Conservation (phyloP, 1,139 yeast species). For the Sugiyamaella grinbergsii region DNA sequence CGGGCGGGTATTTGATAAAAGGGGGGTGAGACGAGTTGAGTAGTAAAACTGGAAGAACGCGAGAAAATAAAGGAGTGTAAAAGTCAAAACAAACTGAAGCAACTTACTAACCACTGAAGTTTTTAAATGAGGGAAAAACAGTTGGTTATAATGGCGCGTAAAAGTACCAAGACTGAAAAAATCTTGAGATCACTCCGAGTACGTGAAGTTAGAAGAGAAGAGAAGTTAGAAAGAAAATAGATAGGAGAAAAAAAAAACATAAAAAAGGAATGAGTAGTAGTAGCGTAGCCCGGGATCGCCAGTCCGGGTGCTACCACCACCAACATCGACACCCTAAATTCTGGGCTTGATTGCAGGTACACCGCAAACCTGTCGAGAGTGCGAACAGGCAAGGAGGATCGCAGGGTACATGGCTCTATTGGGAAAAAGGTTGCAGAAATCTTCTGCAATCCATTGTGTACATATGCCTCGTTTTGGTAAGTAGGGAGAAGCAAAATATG, state of each 20-base stretch:
- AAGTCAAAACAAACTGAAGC: background rate
- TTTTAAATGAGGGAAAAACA: conserved; percentile 14
- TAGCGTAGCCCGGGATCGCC: background rate
- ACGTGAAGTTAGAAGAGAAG: conserved; percentile 5
- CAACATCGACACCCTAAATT: too few species aligned
- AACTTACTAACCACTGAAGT: conserved; percentile 1
- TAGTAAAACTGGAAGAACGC: background rate
- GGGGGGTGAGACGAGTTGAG: background rate
- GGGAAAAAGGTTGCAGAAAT: background rate
- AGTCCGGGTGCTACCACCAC: too few species aligned
- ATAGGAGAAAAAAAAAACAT: background rate
- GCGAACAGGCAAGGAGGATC: background rate
- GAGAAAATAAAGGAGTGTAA: background rate
- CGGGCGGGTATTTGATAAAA: background rate
- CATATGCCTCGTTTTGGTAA: conserved; percentile 5
- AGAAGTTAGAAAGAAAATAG: background rate
- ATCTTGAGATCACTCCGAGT: background rate
- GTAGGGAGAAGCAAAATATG: background rate
- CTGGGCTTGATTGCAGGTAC: background rate
- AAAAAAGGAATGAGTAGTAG: background rate
- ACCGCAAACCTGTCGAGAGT: background rate
- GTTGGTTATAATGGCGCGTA: conserved; percentile 7
- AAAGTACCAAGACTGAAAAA: background rate
- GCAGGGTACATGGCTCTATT: background rate
- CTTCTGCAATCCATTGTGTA: conserved; percentile 3